Evolutionary conservation across 768 basidiomycete species (phyloP).

Genomic region (Punctularia strigosozonata): DNA sequence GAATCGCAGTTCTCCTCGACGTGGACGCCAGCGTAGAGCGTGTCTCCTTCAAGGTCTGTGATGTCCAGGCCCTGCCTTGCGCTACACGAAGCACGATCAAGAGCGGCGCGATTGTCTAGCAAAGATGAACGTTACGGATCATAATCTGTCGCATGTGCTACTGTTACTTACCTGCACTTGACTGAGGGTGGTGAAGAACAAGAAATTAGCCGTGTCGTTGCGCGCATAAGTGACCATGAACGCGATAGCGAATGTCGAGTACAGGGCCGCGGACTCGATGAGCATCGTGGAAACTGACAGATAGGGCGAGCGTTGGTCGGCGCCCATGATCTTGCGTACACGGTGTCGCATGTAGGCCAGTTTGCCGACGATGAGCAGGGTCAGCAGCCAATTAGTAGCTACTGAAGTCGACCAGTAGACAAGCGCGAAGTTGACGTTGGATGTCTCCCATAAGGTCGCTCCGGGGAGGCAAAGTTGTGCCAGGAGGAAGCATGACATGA

Average conservation of each 20-base stretch:
- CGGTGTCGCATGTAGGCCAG: constrained; percentile 11
- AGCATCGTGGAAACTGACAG: constrained; percentile 13
- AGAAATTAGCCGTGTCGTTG: background rate
- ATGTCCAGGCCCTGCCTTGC: no score
- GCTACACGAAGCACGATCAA: background rate
- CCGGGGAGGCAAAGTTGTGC: constrained; percentile 10
- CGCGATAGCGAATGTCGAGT: constrained; percentile 13
- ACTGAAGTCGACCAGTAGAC: constrained; percentile 14
- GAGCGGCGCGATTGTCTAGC: background rate
- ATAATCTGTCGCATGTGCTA: background rate
- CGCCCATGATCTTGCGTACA: constrained; percentile 5
- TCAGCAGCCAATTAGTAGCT: constrained; percentile 15
- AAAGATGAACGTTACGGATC: background rate
- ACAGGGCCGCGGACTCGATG: constrained; percentile 17
- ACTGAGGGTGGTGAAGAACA: background rate
- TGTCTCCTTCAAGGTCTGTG: no score
- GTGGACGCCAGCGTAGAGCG: no score
- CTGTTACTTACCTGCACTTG: background rate
- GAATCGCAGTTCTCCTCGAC: no score
- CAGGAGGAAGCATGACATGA: constrained; percentile 3
- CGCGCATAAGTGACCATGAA: constrained; percentile 15
- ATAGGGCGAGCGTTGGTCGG: constrained; percentile 11
- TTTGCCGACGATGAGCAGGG: constrained; percentile 12
- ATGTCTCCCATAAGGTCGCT: constrained; percentile 10
- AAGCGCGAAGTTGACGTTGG: constrained; percentile 1